Base-by-base conservation (phyloP, 768 basidiomycete species). In the Coprinellus micaceus region DNA sequence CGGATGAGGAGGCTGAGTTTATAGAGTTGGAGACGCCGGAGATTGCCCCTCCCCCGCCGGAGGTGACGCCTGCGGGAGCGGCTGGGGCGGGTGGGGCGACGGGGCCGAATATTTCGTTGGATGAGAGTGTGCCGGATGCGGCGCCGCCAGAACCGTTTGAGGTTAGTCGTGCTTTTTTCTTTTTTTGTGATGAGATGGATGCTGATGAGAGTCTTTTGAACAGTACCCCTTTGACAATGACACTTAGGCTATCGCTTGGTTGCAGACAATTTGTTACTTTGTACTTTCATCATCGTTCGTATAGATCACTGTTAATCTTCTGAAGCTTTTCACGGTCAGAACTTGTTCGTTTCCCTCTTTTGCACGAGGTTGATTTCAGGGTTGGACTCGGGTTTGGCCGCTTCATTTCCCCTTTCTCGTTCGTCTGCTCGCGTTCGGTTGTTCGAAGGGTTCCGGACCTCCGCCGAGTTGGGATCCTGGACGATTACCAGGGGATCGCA, bases 141-240 rank as follows among this genome's bases (percentile, higher is more conserved):
- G 86, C 83, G 41, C 82, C 85, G 12, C 94, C 94, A 65, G 81
- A 79, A 64, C 69, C 89, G 24, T 96, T 96, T 64, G 91, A 95
- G 85, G 91, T 93, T 63, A 58, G 88, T 48, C 6, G 47, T 45
- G 4, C 19, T 24, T 13, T 45, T 15, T 17, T 25, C 74, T 47
- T 13, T 40, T 40, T 56, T 48, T 44, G 50, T 24, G 43, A 15
- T 3, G 40, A 55, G 19, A 41, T 10, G 24, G 50, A 26, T 43
- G 40, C 25, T 41, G 21, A 33, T 17, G 26, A n/a, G 40, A 24
- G 22, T 48, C 39, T 55, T 63, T 28, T 52, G 51, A 58, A 53
- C 61, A 91, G 90, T 91, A 91, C 66, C 87, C 83, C 10, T 92
- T 92, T 61, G 86, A 85, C 62, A 73, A 83, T 66, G 86, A 87